Base-by-base conservation (phyloP, 2,329 filamentous ascomycete genomes). In the Xylariaceae sp. region DNA sequence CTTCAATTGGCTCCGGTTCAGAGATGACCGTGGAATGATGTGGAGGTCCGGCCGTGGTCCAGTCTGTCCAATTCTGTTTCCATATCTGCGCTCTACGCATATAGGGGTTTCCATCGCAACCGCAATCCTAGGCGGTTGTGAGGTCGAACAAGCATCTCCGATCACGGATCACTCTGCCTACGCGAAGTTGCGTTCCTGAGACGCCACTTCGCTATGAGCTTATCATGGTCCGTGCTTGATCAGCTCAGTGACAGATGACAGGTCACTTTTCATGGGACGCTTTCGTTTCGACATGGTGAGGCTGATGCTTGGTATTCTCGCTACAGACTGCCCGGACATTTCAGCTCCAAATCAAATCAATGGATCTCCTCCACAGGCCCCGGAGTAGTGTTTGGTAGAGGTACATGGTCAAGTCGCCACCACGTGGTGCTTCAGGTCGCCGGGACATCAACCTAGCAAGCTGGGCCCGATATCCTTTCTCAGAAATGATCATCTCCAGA, bases 381-480 rank as follows among this genome's bases (percentile, higher is more conserved):
- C 7, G n/a, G 22, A 27, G 22, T 27, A 27, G 22, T 27, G 7
- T 27, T 27, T 39, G 48, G 52, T 54, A 54, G 52, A 51, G 43
- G 49, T 52, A 54, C 52, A 42, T 52, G 6, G 33, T 17, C 22
- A 31, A 19, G 42, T 30, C n/a, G 43, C 35, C 38, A 39, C 40
- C 22, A 18, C 14, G 30, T 22, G 33, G 30, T 49, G 52, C 49
- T 52, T 48, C 36, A 44, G 51, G 42, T 51, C 30, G 41, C 41
- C 22, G 51, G 57, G 58, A 58, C 56, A 56, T 56, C n/a, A n/a
- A n/a, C n/a, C 11, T 35, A 35, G 45, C 49, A 42, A 49, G 39
- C 22, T 50, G 12, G 30, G 43, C 44, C 38, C 44, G 43, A 47
- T 44, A 44, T 27, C 38, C 42, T 41, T 48, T 47, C 43, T 22